Percentiles rank a stretch among this genome's conserved stretches.
Conservation (phyloP, 106 monocot species). For the Platanthera guangdongensis region DNA sequence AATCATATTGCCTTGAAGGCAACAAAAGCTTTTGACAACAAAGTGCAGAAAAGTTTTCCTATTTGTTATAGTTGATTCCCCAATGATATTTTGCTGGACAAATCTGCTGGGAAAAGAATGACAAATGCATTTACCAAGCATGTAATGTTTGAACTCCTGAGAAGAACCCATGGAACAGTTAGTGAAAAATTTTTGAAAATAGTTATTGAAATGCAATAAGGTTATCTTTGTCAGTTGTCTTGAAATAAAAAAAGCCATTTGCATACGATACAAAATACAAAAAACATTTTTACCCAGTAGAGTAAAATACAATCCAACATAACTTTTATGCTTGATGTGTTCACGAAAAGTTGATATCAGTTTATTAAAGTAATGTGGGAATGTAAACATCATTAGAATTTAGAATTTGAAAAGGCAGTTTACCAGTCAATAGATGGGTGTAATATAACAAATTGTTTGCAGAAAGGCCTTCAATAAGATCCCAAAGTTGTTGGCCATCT, state of each 20-base stretch:
- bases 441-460: constrained; percentile 85
- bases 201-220: neutral
- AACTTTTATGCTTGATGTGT: neutral
- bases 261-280: neutral
- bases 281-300: neutral
- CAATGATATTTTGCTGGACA: neutral
- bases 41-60: neutral
- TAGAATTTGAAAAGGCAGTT: neutral
- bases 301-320: neutral
- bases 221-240: neutral
- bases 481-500: constrained; percentile 79
- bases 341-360: neutral
- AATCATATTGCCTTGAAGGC: neutral
- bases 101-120: neutral
- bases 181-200: neutral
- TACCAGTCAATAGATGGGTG: constrained; percentile 95
- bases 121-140: neutral
- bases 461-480: constrained; percentile 92
- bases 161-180: neutral
- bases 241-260: neutral
- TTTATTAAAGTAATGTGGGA: neutral
- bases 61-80: neutral
- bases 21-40: neutral
- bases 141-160: neutral
- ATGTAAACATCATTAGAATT: neutral